Evolutionary conservation across 2,329 filamentous ascomycete genomes (phyloP).

Genomic region (Penicillium brevicompactum): DNA sequence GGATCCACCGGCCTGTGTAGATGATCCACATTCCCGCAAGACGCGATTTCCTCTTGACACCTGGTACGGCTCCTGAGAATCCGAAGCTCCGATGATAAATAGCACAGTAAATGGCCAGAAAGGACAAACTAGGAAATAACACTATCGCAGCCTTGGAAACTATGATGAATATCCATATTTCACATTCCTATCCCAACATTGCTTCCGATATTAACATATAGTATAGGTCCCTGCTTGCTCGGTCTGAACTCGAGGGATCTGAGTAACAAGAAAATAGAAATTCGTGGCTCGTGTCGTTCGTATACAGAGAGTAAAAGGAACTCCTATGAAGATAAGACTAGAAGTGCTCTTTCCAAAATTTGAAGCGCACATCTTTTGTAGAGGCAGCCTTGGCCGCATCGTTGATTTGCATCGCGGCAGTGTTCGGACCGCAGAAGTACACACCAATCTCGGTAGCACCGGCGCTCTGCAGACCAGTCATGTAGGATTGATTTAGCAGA

Average conservation of each 20-base stretch:
- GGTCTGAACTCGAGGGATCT: too few relatives aligned
- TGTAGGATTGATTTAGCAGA: slow-evolving; percentile 81
- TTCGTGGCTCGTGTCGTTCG: slow-evolving; percentile 27
- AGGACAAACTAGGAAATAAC: too few relatives aligned
- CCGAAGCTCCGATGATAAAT: too few relatives aligned
- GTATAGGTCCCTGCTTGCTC: neutral
- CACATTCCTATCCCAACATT: neutral
- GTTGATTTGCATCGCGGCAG: slow-evolving; percentile 78
- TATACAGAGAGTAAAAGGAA: slow-evolving; percentile 8
- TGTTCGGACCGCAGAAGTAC: slow-evolving; percentile 93
- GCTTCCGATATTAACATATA: neutral
- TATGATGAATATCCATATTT: neutral
- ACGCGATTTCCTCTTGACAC: too few relatives aligned
- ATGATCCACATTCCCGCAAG: too few relatives aligned
- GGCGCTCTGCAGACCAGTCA: slow-evolving; percentile 75
- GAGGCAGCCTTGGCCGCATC: slow-evolving; percentile 74
- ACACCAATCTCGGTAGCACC: slow-evolving; percentile 87
- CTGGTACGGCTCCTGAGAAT: too few relatives aligned
- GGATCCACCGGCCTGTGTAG: too few relatives aligned
- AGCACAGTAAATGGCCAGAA: too few relatives aligned
- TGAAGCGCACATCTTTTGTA: slow-evolving; percentile 80
- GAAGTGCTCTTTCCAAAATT: slow-evolving; percentile 97
- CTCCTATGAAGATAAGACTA: slow-evolving; percentile 23
- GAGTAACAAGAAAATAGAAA: slow-evolving; percentile 12
- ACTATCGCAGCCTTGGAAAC: too few relatives aligned